Percentiles rank a stretch among this genome's conserved stretches.
Evolutionary conservation across 768 basidiomycete species (phyloP).

Genomic region (Porphyrellus cyaneotinctus): DNA sequence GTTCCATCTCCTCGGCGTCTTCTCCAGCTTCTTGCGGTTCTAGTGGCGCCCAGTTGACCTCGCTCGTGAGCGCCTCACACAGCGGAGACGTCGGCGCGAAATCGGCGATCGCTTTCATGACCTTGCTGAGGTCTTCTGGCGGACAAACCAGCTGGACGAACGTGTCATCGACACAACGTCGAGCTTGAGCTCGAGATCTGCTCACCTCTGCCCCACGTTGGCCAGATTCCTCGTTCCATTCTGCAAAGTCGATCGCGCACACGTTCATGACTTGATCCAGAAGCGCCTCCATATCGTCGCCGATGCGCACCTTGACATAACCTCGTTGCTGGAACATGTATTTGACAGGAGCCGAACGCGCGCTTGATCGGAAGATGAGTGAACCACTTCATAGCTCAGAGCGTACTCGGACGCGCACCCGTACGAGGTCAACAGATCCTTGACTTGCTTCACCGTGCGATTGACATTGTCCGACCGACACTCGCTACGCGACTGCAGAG

Average conservation of each 20-base stretch:
- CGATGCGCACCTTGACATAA: conserved; percentile 43
- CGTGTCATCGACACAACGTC: not conserved
- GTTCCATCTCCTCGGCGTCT: conserved; percentile 34
- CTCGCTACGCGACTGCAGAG: conserved; percentile 38
- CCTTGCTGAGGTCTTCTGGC: conserved; percentile 35
- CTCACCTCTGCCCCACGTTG: conserved; percentile 35
- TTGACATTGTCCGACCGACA: conserved; percentile 62
- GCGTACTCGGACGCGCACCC: conserved; percentile 37
- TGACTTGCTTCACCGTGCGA: conserved; percentile 55
- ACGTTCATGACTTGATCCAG: conserved; percentile 39
- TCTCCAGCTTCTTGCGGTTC: conserved; percentile 36
- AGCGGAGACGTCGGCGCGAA: conserved; percentile 24
- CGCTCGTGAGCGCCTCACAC: conserved; percentile 43
- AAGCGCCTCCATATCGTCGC: conserved; percentile 32
- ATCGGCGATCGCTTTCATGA: conserved; percentile 34
- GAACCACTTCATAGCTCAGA: not conserved
- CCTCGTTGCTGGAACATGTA: conserved; percentile 62
- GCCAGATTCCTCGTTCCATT: conserved; percentile 31
- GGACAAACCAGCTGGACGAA: conserved; percentile 42
- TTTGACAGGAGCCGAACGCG: conserved; percentile 57
- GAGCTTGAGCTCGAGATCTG: not conserved
- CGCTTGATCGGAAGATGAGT: conserved; percentile 35
- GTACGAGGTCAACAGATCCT: conserved; percentile 46
- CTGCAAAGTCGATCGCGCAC: conserved; percentile 45
- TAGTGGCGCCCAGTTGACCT: conserved; percentile 53